Base-by-base conservation (phyloP, 768 basidiomycete species). In the Leccinum variicolor region DNA sequence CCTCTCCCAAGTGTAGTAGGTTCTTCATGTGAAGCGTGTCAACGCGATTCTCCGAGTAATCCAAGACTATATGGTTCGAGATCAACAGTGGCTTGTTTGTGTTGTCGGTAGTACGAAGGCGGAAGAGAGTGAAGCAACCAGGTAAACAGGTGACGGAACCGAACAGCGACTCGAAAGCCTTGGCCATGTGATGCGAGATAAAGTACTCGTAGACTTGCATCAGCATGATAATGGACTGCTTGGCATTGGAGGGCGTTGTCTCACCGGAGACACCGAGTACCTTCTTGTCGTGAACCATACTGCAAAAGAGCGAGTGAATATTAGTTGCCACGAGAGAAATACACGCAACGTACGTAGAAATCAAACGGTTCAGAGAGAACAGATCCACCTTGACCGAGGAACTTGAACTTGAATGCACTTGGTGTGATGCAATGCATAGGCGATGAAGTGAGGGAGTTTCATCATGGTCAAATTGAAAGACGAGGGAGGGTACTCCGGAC, bases 141-240 rank as follows among this genome's bases (percentile, higher is more conserved):
- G 97, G 96, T 59, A 98, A 80, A 84, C 97, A 99, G 45, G 95
- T 98, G 60, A 99, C 96, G 15, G 94, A 97, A 50, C 95, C 95
- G 68, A 99, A 99, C 11, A 98, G 80, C 64, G 84, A 87, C 75
- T 98, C 97, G 75, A 99, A 98, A 2, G 96, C 93, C 73, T 99
- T 99, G 52, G 97, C 93, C 81, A 99, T 87, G 74, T 98, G 94
- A 76, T 99, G 97, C 0, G 94, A 98, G 65, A 99, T 94, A 78
- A 93, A 99, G 81, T 98, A 98, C 70, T 98, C 96, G 78, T 98
- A 98, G 31, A 98, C 96, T 79, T 98, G 94, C 89, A 95, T 92
- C 94, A 97, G 97, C 9, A 94, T 97, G 61, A 95, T 88, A 67
- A 95, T 80, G 1, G 95, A 97, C 72, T 94, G 90, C 72, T 97